Conservation (phyloP, 169 alveolate species). For the Eimeria brunetti region DNA sequence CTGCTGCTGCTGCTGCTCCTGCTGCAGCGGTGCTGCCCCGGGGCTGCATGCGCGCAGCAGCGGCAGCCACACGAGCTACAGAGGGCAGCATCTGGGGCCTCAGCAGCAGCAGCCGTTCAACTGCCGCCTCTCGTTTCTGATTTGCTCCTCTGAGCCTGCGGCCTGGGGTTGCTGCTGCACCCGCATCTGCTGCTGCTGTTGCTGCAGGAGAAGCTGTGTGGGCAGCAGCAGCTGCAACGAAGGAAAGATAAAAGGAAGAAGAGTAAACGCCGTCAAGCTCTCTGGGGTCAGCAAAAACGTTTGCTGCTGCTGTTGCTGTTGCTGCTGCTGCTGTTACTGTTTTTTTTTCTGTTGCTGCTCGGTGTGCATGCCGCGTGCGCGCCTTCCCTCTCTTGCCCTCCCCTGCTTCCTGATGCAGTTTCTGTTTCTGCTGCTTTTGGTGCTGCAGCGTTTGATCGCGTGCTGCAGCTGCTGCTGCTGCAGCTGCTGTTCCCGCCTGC, state of each 20-base stretch:
- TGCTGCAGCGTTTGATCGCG: background rate
- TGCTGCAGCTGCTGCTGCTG: constrained; percentile 30
- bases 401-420: constrained; percentile 8
- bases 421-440: background rate
- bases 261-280: constrained; percentile 28
- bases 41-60: constrained; percentile 70
- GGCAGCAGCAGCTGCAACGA: constrained; percentile 63
- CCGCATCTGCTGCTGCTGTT: constrained; percentile 64
- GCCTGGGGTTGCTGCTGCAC: constrained; percentile 33
- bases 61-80: constrained; percentile 63
- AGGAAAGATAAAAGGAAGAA: constrained; percentile 51
- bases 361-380: background rate
- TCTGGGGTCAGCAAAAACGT: constrained; percentile 23
- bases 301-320: constrained; percentile 70
- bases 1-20: background rate
- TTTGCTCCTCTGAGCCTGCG: constrained; percentile 41
- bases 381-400: background rate
- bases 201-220: constrained; percentile 62
- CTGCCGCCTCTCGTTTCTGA: constrained; percentile 61
- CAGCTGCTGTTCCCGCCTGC: background rate
- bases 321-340: constrained; percentile 44
- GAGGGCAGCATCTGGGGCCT: constrained; percentile 18
- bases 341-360: background rate
- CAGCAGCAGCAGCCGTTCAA: constrained; percentile 51
- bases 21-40: constrained; percentile 13